phyloP scores from a whole-genome alignment of 306 rosid species.

The Dryas drummondii region DNA sequence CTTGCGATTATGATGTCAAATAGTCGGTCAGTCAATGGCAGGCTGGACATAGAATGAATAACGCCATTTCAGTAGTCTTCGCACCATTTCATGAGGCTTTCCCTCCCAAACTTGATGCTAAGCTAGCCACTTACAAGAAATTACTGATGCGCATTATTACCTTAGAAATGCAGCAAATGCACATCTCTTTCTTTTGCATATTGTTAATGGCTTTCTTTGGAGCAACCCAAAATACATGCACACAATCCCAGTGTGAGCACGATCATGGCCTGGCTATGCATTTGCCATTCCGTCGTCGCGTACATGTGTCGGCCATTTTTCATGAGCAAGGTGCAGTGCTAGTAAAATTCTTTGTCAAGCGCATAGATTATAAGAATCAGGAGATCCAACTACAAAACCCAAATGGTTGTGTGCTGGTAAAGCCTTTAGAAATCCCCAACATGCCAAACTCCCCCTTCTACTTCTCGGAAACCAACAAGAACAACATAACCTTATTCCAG shows the following conservation, averaged over 20 bases:
- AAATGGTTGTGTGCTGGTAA: background rate
- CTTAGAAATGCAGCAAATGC: background rate
- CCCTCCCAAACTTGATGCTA: too few species aligned
- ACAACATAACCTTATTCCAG: conserved; percentile 24
- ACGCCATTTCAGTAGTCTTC: too few species aligned
- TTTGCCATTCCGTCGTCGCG: conserved; percentile 31
- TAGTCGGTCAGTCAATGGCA: too few species aligned
- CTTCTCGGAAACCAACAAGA: too few species aligned
- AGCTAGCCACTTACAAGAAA: too few species aligned
- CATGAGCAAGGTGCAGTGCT: background rate
- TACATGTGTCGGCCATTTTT: conserved; percentile 5
- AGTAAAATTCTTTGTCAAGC: conserved; percentile 17
- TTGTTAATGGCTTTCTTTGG: conserved; percentile 10
- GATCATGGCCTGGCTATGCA: conserved; percentile 12
- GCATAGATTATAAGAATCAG: conserved; percentile 34
- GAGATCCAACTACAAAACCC: conserved; percentile 15
- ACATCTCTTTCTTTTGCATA: conserved; percentile 3
- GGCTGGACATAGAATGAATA: too few species aligned
- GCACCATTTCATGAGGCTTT: too few species aligned
- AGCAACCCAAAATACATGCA: conserved; percentile 19
- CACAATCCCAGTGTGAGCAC: conserved; percentile 19
- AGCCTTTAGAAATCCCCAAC: background rate
- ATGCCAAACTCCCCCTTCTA: conserved; percentile 21
- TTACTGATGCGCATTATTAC: background rate
- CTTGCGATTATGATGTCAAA: too few species aligned